Evolutionary conservation across 257 asterid species (phyloP), one percentile per base, ranked within the genome.

Genomic region (Salvia splendens): DNA sequence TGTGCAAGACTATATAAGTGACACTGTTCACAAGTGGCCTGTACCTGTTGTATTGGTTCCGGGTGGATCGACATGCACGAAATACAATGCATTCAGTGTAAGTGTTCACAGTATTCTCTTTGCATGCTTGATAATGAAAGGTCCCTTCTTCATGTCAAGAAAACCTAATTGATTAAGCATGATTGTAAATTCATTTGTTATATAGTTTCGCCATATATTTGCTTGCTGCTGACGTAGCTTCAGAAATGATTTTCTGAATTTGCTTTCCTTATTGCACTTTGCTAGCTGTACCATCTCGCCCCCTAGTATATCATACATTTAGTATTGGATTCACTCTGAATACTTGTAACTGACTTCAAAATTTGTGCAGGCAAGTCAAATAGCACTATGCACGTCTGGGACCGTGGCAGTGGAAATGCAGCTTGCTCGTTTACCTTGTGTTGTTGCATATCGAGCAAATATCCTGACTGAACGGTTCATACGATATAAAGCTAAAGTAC

Each of bases 331-430:
- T 36, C 4, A 7, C 10, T 33, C 11, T 12, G 5, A 3, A 30
- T 64, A 6, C 7, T 24, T 47, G 36, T 14, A 53, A 52, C 30
- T 64, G 4, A 12, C 38, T 53, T 53, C 15, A 9, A 51, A 17
- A 20, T 12, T 58, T 70, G 50, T 71, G 73, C 92, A 92, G 98
- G 96, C 95, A 57, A 89, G 98, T 84, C 71, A 68, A 53, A 82
- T 87, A 36, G 97, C 97, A 46, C 63, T 92, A 64, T 90, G 99
- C 77, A 83, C 99, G 72, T 93, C 99, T 35, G 99, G 99, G 71
- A 93, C 97, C 11, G 95, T 85, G 14, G 95, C 92, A 1, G 82
- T 90, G 79, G 99, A 93, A 70, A 66, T 90, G 82, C 99, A 85
- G 87, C 95, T 94, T 66, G 95, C 99, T 8, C 83, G 96, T 57